A percentile compares a stretch with the other conserved stretches of the same genome.
These are phyloP conservation scores for Ophiostoma sp. DNA, from an alignment of 2,329 filamentous ascomycete genomes.

Conservation along the genomic window DNA sequence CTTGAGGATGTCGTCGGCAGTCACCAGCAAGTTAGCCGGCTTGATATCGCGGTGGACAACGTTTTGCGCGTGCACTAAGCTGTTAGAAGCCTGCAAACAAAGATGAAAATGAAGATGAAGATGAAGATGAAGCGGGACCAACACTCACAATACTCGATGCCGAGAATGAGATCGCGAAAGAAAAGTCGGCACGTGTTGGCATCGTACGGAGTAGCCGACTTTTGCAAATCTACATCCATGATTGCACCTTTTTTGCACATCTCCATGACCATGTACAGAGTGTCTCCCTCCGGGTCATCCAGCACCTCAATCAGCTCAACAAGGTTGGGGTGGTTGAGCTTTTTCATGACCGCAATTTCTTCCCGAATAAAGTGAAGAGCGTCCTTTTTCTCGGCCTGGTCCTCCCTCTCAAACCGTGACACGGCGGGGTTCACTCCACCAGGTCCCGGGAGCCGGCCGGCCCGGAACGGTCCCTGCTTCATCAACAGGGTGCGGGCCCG, in stretches of 20 bases:
- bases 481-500: conserved; percentile 86
- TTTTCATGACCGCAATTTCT: conserved; percentile 99
- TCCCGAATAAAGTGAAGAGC: conserved; percentile 84
- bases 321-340: conserved; percentile 90
- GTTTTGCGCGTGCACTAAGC: conserved; percentile 81
- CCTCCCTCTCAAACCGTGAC: conserved; percentile 33
- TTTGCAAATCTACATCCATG: conserved; percentile 90
- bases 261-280: conserved; percentile 96
- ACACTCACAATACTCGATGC: conserved; percentile 82
- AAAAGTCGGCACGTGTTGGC: conserved; percentile 79
- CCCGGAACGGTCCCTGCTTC: conserved; percentile 46
- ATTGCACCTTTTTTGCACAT: conserved; percentile 98
- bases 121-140: too few relatives aligned
- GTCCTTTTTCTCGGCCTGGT: conserved; percentile 58
- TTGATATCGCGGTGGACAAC: conserved; percentile 97
- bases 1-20: conserved; percentile 87
- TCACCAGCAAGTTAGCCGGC: conserved; percentile 89
- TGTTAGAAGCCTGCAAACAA: neutral
- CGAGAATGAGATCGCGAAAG: conserved; percentile 92
- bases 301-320: conserved; percentile 89
- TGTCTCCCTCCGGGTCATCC: conserved; percentile 92
- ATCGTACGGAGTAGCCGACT: conserved; percentile 74
- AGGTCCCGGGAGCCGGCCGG: conserved; percentile 46
- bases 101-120: neutral
- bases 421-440: conserved; percentile 25